These are phyloP conservation scores for Termitomyces sp. DNA, from an alignment of 1,284 basidiomycete genomes.

Conservation along the genomic window DNA sequence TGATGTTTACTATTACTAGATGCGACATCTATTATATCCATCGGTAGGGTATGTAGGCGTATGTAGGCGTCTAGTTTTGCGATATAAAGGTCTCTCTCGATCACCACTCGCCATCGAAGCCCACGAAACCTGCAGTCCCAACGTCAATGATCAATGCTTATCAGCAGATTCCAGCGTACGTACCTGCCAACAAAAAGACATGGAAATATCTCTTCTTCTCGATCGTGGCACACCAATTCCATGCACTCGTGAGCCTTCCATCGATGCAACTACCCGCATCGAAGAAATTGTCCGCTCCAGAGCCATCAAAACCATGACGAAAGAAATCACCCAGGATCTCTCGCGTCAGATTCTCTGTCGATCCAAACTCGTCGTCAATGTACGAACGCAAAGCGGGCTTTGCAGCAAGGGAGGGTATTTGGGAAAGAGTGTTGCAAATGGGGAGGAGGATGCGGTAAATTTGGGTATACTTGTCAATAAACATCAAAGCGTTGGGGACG, in stretches of 20 bases:
- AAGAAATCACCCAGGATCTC: slow-evolving; percentile 80
- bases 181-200: slow-evolving; percentile 70
- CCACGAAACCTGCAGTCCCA: slow-evolving; percentile 56
- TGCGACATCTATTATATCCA: background rate
- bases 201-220: slow-evolving; percentile 83
- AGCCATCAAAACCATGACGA: slow-evolving; percentile 78
- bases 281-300: slow-evolving; percentile 76
- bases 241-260: slow-evolving; percentile 70
- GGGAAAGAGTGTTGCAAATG: slow-evolving; percentile 70
- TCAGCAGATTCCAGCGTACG: slow-evolving; percentile 19
- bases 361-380: slow-evolving; percentile 76
- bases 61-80: background rate
- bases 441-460: slow-evolving; percentile 82
- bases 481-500: slow-evolving; percentile 81
- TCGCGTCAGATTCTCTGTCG: slow-evolving; percentile 54
- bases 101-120: slow-evolving; percentile 81
- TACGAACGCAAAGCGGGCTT: slow-evolving; percentile 70
- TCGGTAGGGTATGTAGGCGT: background rate
- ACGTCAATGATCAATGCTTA: background rate
- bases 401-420: slow-evolving; percentile 58
- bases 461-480: slow-evolving; percentile 84
- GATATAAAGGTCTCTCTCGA: background rate
- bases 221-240: slow-evolving; percentile 79
- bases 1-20: background rate
- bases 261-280: slow-evolving; percentile 64